Percentiles rank a stretch among this genome's conserved stretches.
Evolutionary conservation across 352 stramenopile genomes (phyloP).

Genomic region (Pythium vanterpoolii): DNA sequence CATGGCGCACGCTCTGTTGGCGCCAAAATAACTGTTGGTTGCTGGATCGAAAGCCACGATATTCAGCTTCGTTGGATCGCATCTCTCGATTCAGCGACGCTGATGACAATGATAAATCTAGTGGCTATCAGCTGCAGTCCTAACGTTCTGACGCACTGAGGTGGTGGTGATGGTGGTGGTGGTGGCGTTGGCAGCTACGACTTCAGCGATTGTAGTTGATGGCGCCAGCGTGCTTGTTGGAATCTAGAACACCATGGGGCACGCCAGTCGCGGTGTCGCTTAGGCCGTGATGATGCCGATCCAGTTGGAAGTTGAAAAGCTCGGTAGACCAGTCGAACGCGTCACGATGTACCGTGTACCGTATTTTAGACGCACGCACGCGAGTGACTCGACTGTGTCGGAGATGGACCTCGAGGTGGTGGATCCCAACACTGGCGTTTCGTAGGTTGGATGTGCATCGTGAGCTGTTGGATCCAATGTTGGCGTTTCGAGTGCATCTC

Average conservation of each 20-base stretch:
- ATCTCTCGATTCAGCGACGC: too few relatives aligned
- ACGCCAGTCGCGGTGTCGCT: not conserved
- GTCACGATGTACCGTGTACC: not conserved
- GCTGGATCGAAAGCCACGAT: not conserved
- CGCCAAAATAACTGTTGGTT: not conserved
- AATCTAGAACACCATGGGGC: not conserved
- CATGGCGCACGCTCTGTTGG: not conserved
- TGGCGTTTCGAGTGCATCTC: too few relatives aligned
- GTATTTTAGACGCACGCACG: too few relatives aligned
- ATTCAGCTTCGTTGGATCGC: too few relatives aligned
- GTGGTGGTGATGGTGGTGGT: too few relatives aligned
- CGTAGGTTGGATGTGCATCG: too few relatives aligned
- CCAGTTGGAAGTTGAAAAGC: not conserved
- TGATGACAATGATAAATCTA: not conserved
- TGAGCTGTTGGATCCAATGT: too few relatives aligned
- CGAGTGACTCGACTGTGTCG: too few relatives aligned
- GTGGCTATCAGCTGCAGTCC: too few relatives aligned
- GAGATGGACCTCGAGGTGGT: too few relatives aligned
- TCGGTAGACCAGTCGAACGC: not conserved
- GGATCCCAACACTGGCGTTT: too few relatives aligned
- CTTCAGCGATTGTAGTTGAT: not conserved
- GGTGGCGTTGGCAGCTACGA: not conserved
- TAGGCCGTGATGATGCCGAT: not conserved
- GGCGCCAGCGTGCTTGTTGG: not conserved
- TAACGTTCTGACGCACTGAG: too few relatives aligned